Percentiles rank a stretch among this genome's conserved stretches.
Conservation (phyloP, 2,329 filamentous ascomycete species). For the Exophiala bonariae region DNA sequence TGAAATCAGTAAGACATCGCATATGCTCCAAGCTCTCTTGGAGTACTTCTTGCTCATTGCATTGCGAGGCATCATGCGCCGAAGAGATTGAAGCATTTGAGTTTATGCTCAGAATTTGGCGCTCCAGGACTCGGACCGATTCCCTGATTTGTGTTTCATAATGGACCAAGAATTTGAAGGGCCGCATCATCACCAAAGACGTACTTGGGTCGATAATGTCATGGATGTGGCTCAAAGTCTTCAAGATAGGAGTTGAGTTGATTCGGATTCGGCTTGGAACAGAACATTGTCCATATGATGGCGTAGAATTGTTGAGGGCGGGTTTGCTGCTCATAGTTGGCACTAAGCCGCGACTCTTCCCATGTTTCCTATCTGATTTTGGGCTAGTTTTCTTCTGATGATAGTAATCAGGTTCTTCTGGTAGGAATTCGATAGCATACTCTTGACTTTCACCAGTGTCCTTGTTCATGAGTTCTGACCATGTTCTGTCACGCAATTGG, state of each 20-base stretch:
- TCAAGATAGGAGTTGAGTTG: constrained; percentile 8
- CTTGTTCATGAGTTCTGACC: constrained; percentile 13
- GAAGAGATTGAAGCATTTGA: neutral
- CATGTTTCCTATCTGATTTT: neutral
- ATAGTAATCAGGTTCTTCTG: constrained; percentile 6
- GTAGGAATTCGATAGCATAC: constrained; percentile 10
- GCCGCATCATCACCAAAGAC: constrained; percentile 9
- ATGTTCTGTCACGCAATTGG: neutral
- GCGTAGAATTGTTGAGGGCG: no score
- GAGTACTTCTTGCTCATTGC: neutral
- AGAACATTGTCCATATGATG: neutral
- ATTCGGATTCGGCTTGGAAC: constrained; percentile 13
- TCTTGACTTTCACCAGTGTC: constrained; percentile 2
- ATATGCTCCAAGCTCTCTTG: constrained; percentile 13
- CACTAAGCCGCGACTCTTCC: neutral
- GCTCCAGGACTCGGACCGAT: neutral
- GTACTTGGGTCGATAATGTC: constrained; percentile 1
- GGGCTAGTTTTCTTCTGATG: neutral
- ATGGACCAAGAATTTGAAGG: constrained; percentile 11
- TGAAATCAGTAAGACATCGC: constrained; percentile 24
- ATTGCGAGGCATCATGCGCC: no score
- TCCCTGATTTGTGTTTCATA: constrained; percentile 8
- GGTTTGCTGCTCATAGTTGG: no score
- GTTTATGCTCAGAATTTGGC: neutral
- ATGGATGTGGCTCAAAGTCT: constrained; percentile 1